Percentiles rank a stretch among this genome's conserved stretches.
phyloP scores from a whole-genome alignment of 2,329 filamentous ascomycete species.

The Ophiosphaerella narmari region DNA sequence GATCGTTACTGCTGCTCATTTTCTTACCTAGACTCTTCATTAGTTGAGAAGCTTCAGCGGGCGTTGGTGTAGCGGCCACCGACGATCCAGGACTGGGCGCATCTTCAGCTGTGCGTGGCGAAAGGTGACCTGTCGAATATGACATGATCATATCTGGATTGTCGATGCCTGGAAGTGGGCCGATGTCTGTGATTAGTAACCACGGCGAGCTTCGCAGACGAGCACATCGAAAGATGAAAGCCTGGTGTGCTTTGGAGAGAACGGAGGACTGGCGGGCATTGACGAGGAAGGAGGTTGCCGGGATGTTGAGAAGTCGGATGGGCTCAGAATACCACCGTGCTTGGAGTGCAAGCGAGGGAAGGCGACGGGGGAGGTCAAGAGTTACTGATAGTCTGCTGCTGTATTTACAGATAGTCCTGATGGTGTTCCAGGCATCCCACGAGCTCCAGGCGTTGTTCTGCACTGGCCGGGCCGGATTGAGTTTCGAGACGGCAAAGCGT shows the following conservation, averaged over 20 bases:
- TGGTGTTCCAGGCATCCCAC: conserved; percentile 94
- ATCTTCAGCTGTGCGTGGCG: conserved; percentile 51
- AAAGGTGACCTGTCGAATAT: conserved; percentile 42
- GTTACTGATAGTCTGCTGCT: conserved; percentile 74
- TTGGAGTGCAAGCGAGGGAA: conserved; percentile 62
- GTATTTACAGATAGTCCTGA: conserved; percentile 86
- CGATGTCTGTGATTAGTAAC: conserved; percentile 64
- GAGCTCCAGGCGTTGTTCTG: conserved; percentile 70
- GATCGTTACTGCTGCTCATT: conserved; percentile 56
- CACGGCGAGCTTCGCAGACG: conserved; percentile 63
- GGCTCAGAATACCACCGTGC: conserved; percentile 68
- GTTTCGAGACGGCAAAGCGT: conserved; percentile 48
- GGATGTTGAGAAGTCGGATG: conserved; percentile 60
- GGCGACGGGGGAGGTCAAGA: conserved; percentile 61
- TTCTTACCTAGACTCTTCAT: conserved; percentile 46
- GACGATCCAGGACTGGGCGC: conserved; percentile 35
- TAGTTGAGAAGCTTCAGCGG: conserved; percentile 65
- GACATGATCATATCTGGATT: conserved; percentile 45
- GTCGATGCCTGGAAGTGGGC: conserved; percentile 57
- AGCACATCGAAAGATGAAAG: conserved; percentile 61
- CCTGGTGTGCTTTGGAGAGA: conserved; percentile 62
- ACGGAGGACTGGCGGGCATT: conserved; percentile 65
- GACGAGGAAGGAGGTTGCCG: conserved; percentile 58
- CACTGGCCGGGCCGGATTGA: conserved; percentile 37
- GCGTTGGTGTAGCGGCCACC: conserved; percentile 58